A percentile compares a stretch with the other conserved stretches of the same genome.
These are phyloP conservation scores for Penicillium sp. DNA, from an alignment of 2,329 filamentous ascomycete species.

Conservation along the genomic window DNA sequence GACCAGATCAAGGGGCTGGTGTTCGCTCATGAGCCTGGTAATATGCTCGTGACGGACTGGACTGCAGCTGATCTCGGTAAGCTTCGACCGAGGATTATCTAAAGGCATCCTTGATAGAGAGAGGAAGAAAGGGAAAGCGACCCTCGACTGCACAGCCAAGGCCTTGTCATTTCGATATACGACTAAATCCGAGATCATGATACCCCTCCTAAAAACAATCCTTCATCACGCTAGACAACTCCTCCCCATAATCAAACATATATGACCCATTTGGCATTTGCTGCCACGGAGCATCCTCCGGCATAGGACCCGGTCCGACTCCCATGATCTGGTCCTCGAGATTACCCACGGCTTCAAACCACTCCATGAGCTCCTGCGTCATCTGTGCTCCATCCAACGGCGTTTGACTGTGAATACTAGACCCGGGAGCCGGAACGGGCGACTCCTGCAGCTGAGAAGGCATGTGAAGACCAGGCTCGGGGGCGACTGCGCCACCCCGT, in stretches of 20 bases:
- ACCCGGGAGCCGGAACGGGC: constrained; percentile 56
- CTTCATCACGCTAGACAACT: constrained; percentile 60
- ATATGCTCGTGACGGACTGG: constrained; percentile 63
- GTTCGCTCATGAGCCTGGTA: constrained; percentile 63
- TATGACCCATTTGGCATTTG: constrained; percentile 35
- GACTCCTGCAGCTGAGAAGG: constrained; percentile 39
- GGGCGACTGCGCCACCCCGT: constrained; percentile 1
- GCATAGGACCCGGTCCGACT: constrained; percentile 28
- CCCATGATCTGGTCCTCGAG: constrained; percentile 47
- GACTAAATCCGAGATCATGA: background rate
- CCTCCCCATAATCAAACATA: constrained; percentile 58
- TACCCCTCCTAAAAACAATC: constrained; percentile 40
- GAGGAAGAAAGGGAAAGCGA: background rate
- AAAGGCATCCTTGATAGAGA: background rate
- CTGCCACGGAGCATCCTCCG: constrained; percentile 24
- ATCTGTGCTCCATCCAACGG: constrained; percentile 57
- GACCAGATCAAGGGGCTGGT: constrained; percentile 54
- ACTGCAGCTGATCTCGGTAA: constrained; percentile 43
- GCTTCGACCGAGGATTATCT: constrained; percentile 15
- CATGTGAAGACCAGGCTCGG: background rate
- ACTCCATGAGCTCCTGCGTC: constrained; percentile 59
- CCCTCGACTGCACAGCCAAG: background rate
- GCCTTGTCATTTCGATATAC: background rate
- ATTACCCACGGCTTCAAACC: constrained; percentile 64
- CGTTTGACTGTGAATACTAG: constrained; percentile 53